A percentile compares a stretch with the other conserved stretches of the same genome.
These are phyloP conservation scores for Moesziomyces sp. DNA, from an alignment of 1,284 basidiomycete species.

Conservation along the genomic window DNA sequence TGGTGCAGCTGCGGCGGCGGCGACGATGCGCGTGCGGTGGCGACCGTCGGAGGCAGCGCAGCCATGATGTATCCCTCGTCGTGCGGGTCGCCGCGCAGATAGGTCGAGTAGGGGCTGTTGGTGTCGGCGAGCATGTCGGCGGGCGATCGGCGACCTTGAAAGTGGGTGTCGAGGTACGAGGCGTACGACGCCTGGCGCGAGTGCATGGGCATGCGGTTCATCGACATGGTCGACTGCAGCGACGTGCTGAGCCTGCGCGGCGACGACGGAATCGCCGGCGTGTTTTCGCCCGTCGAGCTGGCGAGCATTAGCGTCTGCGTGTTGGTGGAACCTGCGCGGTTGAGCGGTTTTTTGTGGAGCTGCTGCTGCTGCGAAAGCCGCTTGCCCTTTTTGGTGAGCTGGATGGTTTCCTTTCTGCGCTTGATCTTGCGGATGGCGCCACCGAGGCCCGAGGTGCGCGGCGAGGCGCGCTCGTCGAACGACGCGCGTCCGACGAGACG, in stretches of 20 bases:
- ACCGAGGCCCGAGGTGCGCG: constrained; percentile 49
- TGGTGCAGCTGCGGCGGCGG: constrained; percentile 37
- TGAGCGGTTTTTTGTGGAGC: constrained; percentile 1
- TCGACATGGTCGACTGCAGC: constrained; percentile 30
- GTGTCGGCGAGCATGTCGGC: constrained; percentile 41
- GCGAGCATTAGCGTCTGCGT: constrained; percentile 41
- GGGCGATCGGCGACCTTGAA: constrained; percentile 35
- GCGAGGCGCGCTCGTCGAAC: constrained; percentile 75
- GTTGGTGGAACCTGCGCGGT: constrained; percentile 21
- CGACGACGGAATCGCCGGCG: constrained; percentile 21
- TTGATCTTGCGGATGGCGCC: constrained; percentile 56
- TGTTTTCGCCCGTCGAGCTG: constrained; percentile 22
- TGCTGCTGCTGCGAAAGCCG: constrained; percentile 7
- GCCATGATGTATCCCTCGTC: constrained; percentile 63
- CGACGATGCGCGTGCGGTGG: constrained; percentile 18
- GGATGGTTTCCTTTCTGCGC: constrained; percentile 42
- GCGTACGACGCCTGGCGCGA: constrained; percentile 55
- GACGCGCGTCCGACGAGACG: constrained; percentile 82
- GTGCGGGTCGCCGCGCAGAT: constrained; percentile 49
- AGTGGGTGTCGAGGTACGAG: constrained; percentile 52
- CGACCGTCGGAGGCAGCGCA: constrained; percentile 41
- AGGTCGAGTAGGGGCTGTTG: constrained; percentile 48
- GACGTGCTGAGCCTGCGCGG: constrained; percentile 33
- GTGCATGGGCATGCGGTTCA: constrained; percentile 49
- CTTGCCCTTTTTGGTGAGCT: constrained; percentile 47